Evolutionary conservation across 768 basidiomycete genomes (phyloP), one percentile per base, ranked within the genome.

Genomic region (Lactarius vividus): DNA sequence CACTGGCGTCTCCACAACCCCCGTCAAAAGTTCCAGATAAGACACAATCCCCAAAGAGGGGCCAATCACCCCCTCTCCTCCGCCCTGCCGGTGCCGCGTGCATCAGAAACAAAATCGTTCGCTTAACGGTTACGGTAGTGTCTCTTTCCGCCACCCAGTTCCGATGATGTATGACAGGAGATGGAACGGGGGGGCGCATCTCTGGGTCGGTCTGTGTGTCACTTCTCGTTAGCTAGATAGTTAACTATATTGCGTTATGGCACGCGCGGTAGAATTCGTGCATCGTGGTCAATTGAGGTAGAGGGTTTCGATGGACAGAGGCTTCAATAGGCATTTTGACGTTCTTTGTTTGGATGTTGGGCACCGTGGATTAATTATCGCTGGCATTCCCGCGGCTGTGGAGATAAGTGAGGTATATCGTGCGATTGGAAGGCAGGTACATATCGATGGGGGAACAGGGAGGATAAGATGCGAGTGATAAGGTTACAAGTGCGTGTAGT

Each of bases 391-490:
- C 6, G 6, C 40, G 57, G 26, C 35, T 29, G 33, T 49, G 53
- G 23, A 37, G 53, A 59, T 10, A 31, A 35, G 13, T 39, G 31
- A 55, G 35, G 60, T n/a, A 62, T 57, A 31, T 15, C 28, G 15
- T 67, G 53, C 15, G 59, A 63, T 63, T 46, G 61, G 55, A 44
- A 59, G 31, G 42, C n/a, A 55, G 58, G 35, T 57, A 66, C 61
- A 62, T 40, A 62, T 59, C 57, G 61, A 67, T 63, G 49, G 52
- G 40, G 57, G 44, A 28, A 59, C 40, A 39, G 16, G 61, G 53
- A 70, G 54, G 61, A 69, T 70, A 63, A 59, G 58, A 64, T 68
- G 69, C 62, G 46, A 63, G 63, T 70, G 62, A 67, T 70, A 69
- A 69, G 33, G 58, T 70, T 70, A 70, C 69, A 70, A 70, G 63